Evolutionary conservation across 352 stramenopile genomes (phyloP), one percentile per base, ranked within the genome.

Genomic region (Globisporangium mamillatum): DNA sequence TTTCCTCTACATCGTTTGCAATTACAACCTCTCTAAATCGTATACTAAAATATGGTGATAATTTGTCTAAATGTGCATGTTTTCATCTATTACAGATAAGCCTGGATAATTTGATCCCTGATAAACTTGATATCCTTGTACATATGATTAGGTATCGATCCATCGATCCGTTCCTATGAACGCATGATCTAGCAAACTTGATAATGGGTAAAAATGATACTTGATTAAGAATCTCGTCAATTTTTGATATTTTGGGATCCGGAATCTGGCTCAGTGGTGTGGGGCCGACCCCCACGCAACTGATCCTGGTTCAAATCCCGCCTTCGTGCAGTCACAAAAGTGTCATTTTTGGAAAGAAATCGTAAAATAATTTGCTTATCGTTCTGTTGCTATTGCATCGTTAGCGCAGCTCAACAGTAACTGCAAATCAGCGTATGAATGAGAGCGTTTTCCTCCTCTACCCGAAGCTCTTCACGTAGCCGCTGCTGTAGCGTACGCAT

Each of bases 321-420:
- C 24, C 24, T 58, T 58, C 25, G 52, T 58, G 52, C 52, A 38
- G 52, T 55, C 57, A 63, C 57, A 63, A 63, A 52, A 25, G 57
- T 63, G 7, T 52, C 29, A 52, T 48, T 63, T 52, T 52, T 63
- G 32, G 32, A 52, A 63, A 63, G 3, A 20, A 24, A 22, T 32
- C 0, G 12, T 36, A 58, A 58, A 36, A 36, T 9, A 58, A 36
- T 22, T 58, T 58, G 27, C n/a, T 10, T 58, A 3, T 32, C 2
- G 27, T 25, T 8, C 6, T 54, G 24, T 14, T 58, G 18, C 52
- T 58, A 58, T 34, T 58, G 52, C 24, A 36, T 36, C 3, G 52
- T 58, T 36, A 12, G 10, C 5, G 52, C 24, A 14, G 24, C 52
- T 10, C 10, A 36, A 56, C 36, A 58, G 52, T 36, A 36, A 4